These are phyloP conservation scores for Ramaria rubella DNA, from an alignment of 768 basidiomycete species.

Conservation along the genomic window DNA sequence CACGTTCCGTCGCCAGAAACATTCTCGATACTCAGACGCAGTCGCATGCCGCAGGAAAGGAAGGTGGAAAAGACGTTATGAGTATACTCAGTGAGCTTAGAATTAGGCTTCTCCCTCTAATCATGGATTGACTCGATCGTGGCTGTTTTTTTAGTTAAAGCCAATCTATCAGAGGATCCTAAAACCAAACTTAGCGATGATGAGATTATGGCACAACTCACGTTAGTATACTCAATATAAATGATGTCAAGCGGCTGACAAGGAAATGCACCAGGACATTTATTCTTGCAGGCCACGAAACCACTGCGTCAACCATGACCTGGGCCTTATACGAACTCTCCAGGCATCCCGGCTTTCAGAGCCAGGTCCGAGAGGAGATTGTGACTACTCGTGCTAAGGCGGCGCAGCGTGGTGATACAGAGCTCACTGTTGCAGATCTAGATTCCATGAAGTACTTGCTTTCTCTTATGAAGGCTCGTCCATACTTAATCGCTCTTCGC, in stretches of 20 bases:
- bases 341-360: conserved; percentile 21
- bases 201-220: not conserved
- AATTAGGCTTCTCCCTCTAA: not conserved
- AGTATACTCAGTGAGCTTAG: conserved; percentile 6
- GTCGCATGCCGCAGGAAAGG: not conserved
- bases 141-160: conserved; percentile 17
- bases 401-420: conserved; percentile 18
- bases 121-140: not conserved
- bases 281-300: conserved; percentile 23
- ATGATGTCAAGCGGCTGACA: not conserved
- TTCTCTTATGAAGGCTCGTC: conserved; percentile 27
- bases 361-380: conserved; percentile 25
- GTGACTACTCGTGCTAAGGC: conserved; percentile 16
- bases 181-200: not conserved
- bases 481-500: not conserved
- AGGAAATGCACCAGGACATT: conserved; percentile 8
- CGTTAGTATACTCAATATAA: not conserved
- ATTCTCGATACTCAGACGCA: not conserved
- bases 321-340: conserved; percentile 28
- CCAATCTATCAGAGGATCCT: conserved; percentile 17
- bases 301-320: conserved; percentile 22
- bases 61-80: conserved; percentile 5
- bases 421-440: conserved; percentile 26
- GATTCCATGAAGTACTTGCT: conserved; percentile 28
- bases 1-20: not conserved